Evolutionary conservation across 2,329 filamentous ascomycete species (phyloP).

Genomic region (Colletotrichum spaethianum): DNA sequence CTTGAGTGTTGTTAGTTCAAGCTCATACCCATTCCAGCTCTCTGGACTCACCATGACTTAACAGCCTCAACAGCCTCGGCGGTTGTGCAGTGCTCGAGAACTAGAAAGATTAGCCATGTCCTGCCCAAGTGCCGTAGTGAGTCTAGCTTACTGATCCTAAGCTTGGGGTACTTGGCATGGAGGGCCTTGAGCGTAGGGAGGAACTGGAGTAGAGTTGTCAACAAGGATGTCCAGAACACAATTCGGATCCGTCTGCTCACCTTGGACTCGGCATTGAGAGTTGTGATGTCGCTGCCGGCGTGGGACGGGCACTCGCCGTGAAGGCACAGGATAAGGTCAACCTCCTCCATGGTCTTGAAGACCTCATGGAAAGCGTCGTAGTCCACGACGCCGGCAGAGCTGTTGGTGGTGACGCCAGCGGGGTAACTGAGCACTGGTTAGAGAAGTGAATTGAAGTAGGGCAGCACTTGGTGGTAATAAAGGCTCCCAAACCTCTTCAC

Average conservation of each 20-base stretch:
- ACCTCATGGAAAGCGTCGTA: slow-evolving; percentile 82
- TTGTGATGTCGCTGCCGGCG: slow-evolving; percentile 60
- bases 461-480: background rate
- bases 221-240: background rate
- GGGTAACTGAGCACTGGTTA: slow-evolving; percentile 31
- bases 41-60: slow-evolving; percentile 19
- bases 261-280: slow-evolving; percentile 78
- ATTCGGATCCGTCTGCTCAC: background rate
- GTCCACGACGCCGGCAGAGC: slow-evolving; percentile 77
- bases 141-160: slow-evolving; percentile 63
- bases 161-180: slow-evolving; percentile 80
- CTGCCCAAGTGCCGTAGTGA: too few species aligned
- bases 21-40: too few species aligned
- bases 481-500: slow-evolving; percentile 65
- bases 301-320: slow-evolving; percentile 83
- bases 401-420: slow-evolving; percentile 75
- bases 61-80: slow-evolving; percentile 86
- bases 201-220: slow-evolving; percentile 63
- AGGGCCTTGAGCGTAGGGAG: slow-evolving; percentile 83
- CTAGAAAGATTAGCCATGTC: slow-evolving; percentile 30
- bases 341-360: slow-evolving; percentile 90
- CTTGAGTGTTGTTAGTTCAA: slow-evolving; percentile 66
- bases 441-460: background rate
- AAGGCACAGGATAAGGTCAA: slow-evolving; percentile 89
- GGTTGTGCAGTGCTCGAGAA: slow-evolving; percentile 90